phyloP scores from a whole-genome alignment of 2,329 filamentous ascomycete genomes.

The Ophiostoma ulmi region DNA sequence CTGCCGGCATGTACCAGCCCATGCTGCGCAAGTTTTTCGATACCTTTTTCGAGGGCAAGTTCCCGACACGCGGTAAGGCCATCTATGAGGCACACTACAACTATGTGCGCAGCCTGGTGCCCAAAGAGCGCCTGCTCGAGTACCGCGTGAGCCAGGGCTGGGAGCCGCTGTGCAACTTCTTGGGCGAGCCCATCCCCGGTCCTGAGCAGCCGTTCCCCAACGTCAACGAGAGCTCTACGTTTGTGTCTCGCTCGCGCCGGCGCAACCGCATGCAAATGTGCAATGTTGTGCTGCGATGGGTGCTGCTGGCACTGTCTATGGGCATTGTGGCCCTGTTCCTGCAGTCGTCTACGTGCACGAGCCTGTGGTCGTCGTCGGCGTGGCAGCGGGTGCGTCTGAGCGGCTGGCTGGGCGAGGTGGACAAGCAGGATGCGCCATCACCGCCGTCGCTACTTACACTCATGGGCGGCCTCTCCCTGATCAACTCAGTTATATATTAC shows the following conservation, averaged over 20 bases:
- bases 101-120: conserved; percentile 34
- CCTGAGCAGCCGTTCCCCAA: conserved; percentile 34
- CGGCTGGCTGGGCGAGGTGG: not conserved
- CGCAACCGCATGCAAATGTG: conserved; percentile 30
- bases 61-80: conserved; percentile 20
- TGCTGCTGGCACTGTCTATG: conserved; percentile 26
- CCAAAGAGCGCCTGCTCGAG: conserved; percentile 36
- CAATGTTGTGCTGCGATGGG: conserved; percentile 28
- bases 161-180: conserved; percentile 40
- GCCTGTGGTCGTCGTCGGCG: conserved; percentile 10
- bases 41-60: conserved; percentile 22
- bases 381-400: conserved; percentile 7
- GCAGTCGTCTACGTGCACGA: conserved; percentile 16
- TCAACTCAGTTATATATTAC: conserved; percentile 18
- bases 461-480: conserved; percentile 14
- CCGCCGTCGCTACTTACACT: conserved; percentile 13
- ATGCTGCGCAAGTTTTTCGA: conserved; percentile 26
- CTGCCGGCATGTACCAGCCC: conserved; percentile 24
- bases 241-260: conserved; percentile 28
- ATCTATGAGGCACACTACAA: conserved; percentile 23
- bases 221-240: conserved; percentile 32
- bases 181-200: conserved; percentile 35
- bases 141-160: conserved; percentile 39
- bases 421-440: not conserved
- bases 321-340: not conserved